phyloP scores from a whole-genome alignment of 352 stramenopile genomes.

The Pythium phragmiticola region DNA sequence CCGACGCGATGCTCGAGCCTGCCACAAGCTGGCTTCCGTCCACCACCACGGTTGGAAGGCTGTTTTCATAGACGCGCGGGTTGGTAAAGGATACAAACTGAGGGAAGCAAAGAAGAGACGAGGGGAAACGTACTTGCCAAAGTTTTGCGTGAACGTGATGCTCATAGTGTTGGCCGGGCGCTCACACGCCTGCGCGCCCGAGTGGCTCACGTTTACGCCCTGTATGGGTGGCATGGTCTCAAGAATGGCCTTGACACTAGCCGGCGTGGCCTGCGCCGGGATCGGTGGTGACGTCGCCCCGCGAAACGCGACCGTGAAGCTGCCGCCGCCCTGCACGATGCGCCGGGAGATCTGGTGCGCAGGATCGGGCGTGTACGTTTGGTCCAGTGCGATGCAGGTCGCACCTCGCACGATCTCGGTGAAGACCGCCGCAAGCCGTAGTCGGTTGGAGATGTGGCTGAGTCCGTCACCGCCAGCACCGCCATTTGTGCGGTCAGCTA shows the following conservation, averaged over 20 bases:
- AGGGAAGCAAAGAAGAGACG: not conserved
- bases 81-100: constrained; percentile 1
- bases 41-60: constrained; percentile 55
- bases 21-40: constrained; percentile 33
- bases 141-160: constrained; percentile 80
- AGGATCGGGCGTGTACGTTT: constrained; percentile 42
- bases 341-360: constrained; percentile 41
- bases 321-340: constrained; percentile 43
- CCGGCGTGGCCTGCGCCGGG: constrained; percentile 36
- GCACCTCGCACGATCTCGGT: constrained; percentile 52
- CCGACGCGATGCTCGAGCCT: constrained; percentile 35
- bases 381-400: constrained; percentile 51
- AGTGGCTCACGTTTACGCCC: constrained; percentile 52
- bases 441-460: constrained; percentile 56
- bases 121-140: constrained; percentile 60
- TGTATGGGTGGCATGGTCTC: constrained; percentile 52
- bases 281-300: constrained; percentile 68
- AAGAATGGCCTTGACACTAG: constrained; percentile 35
- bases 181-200: constrained; percentile 58
- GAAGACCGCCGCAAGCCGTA: constrained; percentile 53
- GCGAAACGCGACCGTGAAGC: constrained; percentile 61
- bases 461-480: constrained; percentile 50
- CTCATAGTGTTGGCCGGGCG: constrained; percentile 59
- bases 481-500: constrained; percentile 53
- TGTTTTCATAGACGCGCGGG: constrained; percentile 11